These are phyloP conservation scores for Trichoderma parareesei DNA, from an alignment of 495 filamentous ascomycete species.

Conservation along the genomic window DNA sequence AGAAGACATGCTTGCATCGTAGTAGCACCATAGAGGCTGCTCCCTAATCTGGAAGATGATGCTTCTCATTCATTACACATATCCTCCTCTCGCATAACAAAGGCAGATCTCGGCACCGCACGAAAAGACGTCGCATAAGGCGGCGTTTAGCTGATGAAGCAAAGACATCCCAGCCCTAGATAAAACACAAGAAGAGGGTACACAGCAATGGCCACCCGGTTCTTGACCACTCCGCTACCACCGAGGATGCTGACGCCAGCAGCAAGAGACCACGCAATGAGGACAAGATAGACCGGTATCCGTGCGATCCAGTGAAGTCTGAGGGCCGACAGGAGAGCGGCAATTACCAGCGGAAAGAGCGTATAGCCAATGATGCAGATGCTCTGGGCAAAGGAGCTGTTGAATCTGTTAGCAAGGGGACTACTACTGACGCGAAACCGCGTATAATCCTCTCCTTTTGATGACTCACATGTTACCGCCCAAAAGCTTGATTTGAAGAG, in stretches of 20 bases:
- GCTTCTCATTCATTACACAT: neutral
- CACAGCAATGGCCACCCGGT: constrained; percentile 89
- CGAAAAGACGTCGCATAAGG: neutral
- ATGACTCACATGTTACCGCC: constrained; percentile 92
- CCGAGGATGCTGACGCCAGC: constrained; percentile 94
- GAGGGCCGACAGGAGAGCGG: constrained; percentile 78
- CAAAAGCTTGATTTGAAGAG: constrained; percentile 94
- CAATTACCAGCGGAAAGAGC: constrained; percentile 95
- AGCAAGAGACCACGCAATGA: constrained; percentile 86
- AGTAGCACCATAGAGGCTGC: neutral
- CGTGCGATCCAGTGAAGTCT: constrained; percentile 65
- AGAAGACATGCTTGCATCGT: neutral
- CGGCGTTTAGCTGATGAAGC: constrained; percentile 73
- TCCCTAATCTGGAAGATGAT: neutral
- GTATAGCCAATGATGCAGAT: constrained; percentile 98
- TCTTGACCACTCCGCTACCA: constrained; percentile 88
- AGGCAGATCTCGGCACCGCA: neutral
- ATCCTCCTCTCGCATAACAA: neutral
- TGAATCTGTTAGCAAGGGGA: constrained; percentile 4
- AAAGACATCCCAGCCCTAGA: constrained; percentile 82
- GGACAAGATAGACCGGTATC: constrained; percentile 81
- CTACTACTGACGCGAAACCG: constrained; percentile 10
- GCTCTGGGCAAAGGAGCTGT: constrained; percentile 92
- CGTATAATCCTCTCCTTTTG: neutral
- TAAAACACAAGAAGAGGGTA: constrained; percentile 97